phyloP scores from a whole-genome alignment of 139 green algal species.

The Mychonastes homosphaera region DNA sequence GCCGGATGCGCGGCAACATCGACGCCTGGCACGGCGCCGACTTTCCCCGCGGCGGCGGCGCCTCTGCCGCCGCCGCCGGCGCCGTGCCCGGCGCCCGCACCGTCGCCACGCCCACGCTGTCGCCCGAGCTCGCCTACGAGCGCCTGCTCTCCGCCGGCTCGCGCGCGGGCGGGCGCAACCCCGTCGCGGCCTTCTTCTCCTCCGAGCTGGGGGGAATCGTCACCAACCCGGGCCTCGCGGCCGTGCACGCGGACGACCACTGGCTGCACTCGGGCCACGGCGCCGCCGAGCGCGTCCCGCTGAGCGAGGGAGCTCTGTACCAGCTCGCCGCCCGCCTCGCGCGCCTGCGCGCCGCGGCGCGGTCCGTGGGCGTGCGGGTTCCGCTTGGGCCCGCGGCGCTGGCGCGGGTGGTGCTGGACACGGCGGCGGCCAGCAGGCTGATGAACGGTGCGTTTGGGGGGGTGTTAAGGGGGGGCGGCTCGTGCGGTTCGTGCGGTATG shows the following conservation, averaged over 20 bases:
- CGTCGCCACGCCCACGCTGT: slow-evolving; percentile 25
- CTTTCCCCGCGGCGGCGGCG: no score
- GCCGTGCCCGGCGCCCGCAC: slow-evolving; percentile 28
- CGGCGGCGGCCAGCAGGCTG: slow-evolving; percentile 49
- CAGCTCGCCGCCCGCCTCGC: slow-evolving; percentile 57
- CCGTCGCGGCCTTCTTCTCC: slow-evolving; percentile 55
- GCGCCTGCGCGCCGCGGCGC: slow-evolving; percentile 38
- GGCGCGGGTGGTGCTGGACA: slow-evolving; percentile 62
- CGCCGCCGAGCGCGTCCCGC: slow-evolving; percentile 75
- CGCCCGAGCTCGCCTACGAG: neutral
- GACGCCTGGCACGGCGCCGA: no score
- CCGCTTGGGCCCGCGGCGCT: slow-evolving; percentile 38
- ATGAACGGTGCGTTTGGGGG: slow-evolving; percentile 46
- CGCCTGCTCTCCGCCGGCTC: neutral
- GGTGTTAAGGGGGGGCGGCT: no score
- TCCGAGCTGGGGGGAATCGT: slow-evolving; percentile 69
- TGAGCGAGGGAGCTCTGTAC: no score
- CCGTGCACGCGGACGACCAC: slow-evolving; percentile 78
- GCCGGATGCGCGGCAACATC: no score
- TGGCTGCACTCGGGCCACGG: slow-evolving; percentile 74
- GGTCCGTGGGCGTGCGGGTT: slow-evolving; percentile 39
- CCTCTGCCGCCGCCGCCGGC: neutral
- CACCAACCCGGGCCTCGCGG: slow-evolving; percentile 62
- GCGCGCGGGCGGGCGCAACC: neutral
- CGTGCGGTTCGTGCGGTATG: no score